Evolutionary conservation across 2,329 filamentous ascomycete genomes (phyloP).

Genomic region (Hypomyces perniciosus): DNA sequence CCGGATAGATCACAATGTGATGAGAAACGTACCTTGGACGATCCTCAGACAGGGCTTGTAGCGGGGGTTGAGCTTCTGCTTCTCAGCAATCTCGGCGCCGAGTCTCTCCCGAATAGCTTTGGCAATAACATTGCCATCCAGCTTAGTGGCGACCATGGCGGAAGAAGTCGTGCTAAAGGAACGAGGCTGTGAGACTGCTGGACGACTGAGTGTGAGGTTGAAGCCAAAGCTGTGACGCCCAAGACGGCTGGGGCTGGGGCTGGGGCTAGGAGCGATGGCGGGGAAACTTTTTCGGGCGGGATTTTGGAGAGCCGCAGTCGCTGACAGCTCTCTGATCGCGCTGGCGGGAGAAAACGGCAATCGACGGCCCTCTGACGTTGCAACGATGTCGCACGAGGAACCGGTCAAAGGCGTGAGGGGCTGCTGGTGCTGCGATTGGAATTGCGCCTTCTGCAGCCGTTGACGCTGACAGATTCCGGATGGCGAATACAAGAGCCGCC

Average conservation of each 20-base stretch:
- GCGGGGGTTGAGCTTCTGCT: constrained; percentile 75
- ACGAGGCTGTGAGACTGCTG: constrained; percentile 14
- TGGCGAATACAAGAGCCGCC: neutral
- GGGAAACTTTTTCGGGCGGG: neutral
- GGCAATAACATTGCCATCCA: constrained; percentile 93
- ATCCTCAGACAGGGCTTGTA: constrained; percentile 91
- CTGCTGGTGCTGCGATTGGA: neutral
- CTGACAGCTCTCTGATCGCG: neutral
- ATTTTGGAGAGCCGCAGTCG: neutral
- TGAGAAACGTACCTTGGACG: constrained; percentile 66
- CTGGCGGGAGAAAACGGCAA: constrained; percentile 11
- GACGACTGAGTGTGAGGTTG: neutral
- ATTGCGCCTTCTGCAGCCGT: neutral
- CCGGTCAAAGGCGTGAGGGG: neutral
- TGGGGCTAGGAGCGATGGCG: neutral
- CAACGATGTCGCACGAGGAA: too few relatives aligned
- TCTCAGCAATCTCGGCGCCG: constrained; percentile 71
- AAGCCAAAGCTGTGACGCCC: neutral
- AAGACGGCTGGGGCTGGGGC: neutral
- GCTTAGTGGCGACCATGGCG: constrained; percentile 80
- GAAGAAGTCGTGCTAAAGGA: constrained; percentile 43
- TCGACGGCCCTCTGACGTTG: neutral
- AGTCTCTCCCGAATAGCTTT: constrained; percentile 83
- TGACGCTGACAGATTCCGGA: neutral
- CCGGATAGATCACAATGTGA: neutral